phyloP scores from a whole-genome alignment of 140 eudicot genomes.

The Anethum foeniculum region DNA sequence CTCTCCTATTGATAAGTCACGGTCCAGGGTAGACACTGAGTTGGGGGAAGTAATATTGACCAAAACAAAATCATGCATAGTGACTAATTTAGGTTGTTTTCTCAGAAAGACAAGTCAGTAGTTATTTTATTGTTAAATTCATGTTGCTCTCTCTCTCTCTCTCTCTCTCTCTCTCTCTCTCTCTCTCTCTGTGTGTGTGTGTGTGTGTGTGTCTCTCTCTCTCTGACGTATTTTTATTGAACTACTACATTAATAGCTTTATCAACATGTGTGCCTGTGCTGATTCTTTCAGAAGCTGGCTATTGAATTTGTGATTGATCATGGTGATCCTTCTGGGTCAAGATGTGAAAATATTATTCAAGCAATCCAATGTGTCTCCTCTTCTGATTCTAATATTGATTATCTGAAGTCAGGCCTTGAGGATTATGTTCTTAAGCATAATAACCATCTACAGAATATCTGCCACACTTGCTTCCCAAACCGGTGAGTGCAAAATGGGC shows the following conservation, averaged over 20 bases:
- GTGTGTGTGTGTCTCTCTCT: neutral
- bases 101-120: neutral
- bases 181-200: neutral
- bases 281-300: conserved; percentile 58
- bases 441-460: conserved; percentile 30
- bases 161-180: neutral
- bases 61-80: neutral
- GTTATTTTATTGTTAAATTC: neutral
- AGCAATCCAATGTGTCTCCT: conserved; percentile 33
- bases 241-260: neutral
- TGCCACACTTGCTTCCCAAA: conserved; percentile 60
- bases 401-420: conserved; percentile 52
- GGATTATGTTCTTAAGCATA: conserved; percentile 71
- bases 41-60: neutral
- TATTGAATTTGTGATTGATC: conserved; percentile 52
- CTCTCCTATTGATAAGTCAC: neutral
- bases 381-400: conserved; percentile 34
- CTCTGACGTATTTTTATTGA: neutral
- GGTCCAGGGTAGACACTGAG: neutral
- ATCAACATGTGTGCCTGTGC: conserved; percentile 5
- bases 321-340: conserved; percentile 29
- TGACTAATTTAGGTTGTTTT: neutral
- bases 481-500: conserved; percentile 32
- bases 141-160: neutral
- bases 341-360: conserved; percentile 33